phyloP scores from a whole-genome alignment of 140 eudicot genomes.

The Anethum foeniculum region DNA sequence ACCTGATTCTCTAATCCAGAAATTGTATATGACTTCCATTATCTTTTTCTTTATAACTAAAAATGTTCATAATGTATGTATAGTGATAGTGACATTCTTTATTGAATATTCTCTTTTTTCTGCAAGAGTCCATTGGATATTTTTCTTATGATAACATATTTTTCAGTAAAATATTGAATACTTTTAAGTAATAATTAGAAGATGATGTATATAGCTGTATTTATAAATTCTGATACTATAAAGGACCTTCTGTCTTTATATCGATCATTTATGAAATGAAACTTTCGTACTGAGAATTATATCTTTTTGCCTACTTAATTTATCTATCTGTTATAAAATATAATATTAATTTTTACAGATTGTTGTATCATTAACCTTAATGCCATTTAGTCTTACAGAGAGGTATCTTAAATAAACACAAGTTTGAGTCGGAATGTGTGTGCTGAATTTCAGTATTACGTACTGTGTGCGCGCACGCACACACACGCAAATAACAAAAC shows the following conservation, averaged over 20 bases:
- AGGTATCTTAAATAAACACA: background rate
- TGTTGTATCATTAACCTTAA: background rate
- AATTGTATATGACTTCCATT: constrained; percentile 1
- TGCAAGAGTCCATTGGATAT: background rate
- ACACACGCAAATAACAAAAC: background rate
- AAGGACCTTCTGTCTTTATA: background rate
- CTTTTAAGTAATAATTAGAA: background rate
- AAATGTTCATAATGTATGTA: background rate
- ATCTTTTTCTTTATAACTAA: background rate
- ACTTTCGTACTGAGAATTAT: background rate
- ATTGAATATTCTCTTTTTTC: background rate
- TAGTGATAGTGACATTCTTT: background rate
- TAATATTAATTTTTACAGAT: background rate
- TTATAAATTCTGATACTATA: background rate
- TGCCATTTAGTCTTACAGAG: background rate
- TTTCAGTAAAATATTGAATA: background rate
- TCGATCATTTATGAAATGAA: background rate
- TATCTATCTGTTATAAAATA: background rate
- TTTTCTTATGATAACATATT: background rate
- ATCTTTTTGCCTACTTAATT: background rate
- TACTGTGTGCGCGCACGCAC: background rate
- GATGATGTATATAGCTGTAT: background rate
- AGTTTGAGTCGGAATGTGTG: background rate
- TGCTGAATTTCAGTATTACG: background rate
- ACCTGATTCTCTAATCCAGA: background rate